Conservation (phyloP, 2,329 filamentous ascomycete genomes). For the Phyllosticta capitalensis region DNA sequence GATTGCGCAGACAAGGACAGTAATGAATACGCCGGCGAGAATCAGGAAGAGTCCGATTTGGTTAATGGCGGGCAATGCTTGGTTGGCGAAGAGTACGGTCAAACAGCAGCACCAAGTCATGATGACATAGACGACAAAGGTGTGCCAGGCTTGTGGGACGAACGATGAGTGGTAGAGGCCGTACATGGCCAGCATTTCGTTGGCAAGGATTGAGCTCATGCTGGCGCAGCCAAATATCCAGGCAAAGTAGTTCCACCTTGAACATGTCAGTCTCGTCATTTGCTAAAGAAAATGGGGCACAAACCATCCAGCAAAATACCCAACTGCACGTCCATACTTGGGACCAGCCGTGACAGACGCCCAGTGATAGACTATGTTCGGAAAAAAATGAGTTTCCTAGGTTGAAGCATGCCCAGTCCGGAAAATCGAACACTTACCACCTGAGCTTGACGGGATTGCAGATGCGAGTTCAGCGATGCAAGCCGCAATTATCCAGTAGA, state of each 20-base stretch:
- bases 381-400: background rate
- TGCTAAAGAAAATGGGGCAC: background rate
- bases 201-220: constrained; percentile 35
- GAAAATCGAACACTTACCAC: constrained; percentile 15
- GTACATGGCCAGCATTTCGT: constrained; percentile 40
- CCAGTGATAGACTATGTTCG: constrained; percentile 41
- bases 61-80: constrained; percentile 43
- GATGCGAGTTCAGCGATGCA: constrained; percentile 43
- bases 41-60: constrained; percentile 47
- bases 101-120: constrained; percentile 38
- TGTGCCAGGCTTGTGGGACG: constrained; percentile 39
- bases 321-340: constrained; percentile 36
- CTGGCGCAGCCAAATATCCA: constrained; percentile 40
- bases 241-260: constrained; percentile 40
- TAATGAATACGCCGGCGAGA: constrained; percentile 45
- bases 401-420: background rate
- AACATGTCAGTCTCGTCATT: background rate
- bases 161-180: constrained; percentile 39
- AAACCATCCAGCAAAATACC: constrained; percentile 42
- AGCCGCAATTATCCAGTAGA: constrained; percentile 43
- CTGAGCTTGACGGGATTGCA: constrained; percentile 32
- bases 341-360: constrained; percentile 40
- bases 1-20: constrained; percentile 45
- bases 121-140: constrained; percentile 41
- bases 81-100: constrained; percentile 46